Evolutionary conservation across 495 filamentous ascomycete species (phyloP).

Genomic region (Rhypophila decipiens): DNA sequence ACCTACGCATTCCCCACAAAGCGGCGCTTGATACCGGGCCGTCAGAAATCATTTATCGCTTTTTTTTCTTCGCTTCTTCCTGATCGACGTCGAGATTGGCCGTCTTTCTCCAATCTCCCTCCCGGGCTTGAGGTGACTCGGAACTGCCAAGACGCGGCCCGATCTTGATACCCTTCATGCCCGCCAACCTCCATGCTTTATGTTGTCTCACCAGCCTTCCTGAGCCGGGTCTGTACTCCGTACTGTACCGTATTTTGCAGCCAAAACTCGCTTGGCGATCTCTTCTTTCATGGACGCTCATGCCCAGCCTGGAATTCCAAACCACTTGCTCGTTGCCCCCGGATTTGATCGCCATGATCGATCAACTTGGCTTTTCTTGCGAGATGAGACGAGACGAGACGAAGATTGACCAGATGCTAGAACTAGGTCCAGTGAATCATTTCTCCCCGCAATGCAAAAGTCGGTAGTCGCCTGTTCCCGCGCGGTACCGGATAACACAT

Average conservation of each 20-base stretch:
- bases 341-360: too few relatives aligned
- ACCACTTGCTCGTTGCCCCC: too few relatives aligned
- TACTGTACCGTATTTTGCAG: too few relatives aligned
- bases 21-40: too few relatives aligned
- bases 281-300: too few relatives aligned
- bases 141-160: constrained; percentile 12
- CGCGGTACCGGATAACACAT: constrained; percentile 13
- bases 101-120: neutral
- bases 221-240: constrained; percentile 5
- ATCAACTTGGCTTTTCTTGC: neutral
- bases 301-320: too few relatives aligned
- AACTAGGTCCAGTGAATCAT: too few relatives aligned
- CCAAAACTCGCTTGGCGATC: too few relatives aligned
- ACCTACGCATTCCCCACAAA: too few relatives aligned
- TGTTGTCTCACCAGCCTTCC: constrained; percentile 6
- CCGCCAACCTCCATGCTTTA: neutral
- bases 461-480: constrained; percentile 21
- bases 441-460: constrained; percentile 1
- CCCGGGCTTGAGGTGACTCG: constrained; percentile 1
- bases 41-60: too few relatives aligned
- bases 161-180: constrained; percentile 9
- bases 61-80: too few relatives aligned
- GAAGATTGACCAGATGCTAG: constrained; percentile 9
- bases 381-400: neutral
- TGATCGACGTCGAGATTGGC: constrained; percentile 7